Percentiles rank a stretch among this genome's conserved stretches.
Conservation (phyloP, 495 filamentous ascomycete genomes). For the Penicillium bovifimosum region DNA sequence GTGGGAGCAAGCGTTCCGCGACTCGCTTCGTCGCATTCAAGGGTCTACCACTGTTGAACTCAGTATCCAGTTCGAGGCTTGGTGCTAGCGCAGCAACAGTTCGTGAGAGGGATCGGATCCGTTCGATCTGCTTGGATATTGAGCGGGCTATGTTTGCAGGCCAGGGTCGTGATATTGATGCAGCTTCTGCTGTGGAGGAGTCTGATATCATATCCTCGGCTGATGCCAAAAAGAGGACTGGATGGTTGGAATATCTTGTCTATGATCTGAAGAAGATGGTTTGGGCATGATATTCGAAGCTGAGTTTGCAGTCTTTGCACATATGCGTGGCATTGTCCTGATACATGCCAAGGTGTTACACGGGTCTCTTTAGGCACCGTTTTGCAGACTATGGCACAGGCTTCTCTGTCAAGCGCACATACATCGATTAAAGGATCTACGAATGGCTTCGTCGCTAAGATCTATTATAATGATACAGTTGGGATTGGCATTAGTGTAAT, state of each 20-base stretch:
- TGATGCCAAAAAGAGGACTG: conserved; percentile 84
- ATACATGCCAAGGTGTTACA: too few species aligned
- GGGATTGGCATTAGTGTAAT: too few species aligned
- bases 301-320: not conserved
- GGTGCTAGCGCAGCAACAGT: conserved; percentile 28
- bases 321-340: too few species aligned
- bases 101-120: conserved; percentile 66
- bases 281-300: conserved; percentile 56
- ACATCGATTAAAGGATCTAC: too few species aligned
- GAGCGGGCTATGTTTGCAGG: conserved; percentile 38
- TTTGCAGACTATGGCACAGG: too few species aligned
- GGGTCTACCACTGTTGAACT: conserved; percentile 32
- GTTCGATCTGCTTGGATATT: conserved; percentile 59
- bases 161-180: conserved; percentile 16
- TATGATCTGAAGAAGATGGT: conserved; percentile 88
- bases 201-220: conserved; percentile 73
- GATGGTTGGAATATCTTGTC: conserved; percentile 75
- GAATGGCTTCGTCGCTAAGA: too few species aligned
- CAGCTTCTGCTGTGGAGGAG: conserved; percentile 49
- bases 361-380: too few species aligned
- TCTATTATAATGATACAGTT: too few species aligned
- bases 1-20: conserved; percentile 27
- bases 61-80: conserved; percentile 32
- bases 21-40: conserved; percentile 54
- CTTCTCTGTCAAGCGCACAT: too few species aligned